A percentile compares a stretch with the other conserved stretches of the same genome.
phyloP scores from a whole-genome alignment of 345 rosid species.

The Citrus trifoliata region DNA sequence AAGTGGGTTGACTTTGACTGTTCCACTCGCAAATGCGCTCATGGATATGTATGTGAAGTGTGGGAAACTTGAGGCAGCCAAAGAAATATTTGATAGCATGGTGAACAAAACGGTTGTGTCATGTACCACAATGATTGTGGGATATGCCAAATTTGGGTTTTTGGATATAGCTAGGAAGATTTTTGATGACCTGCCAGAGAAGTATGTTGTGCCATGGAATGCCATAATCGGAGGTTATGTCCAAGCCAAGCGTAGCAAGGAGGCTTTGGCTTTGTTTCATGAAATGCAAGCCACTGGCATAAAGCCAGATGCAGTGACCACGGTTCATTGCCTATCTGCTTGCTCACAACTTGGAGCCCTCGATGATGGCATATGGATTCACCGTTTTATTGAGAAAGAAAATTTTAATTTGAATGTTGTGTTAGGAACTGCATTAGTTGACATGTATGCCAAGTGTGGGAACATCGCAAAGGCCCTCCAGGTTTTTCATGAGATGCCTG shows the following conservation, averaged over 20 bases:
- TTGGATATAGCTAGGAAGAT: slow-evolving; percentile 54
- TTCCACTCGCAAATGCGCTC: slow-evolving; percentile 66
- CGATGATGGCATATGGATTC: slow-evolving; percentile 80
- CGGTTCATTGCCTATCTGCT: slow-evolving; percentile 82
- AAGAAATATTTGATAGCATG: slow-evolving; percentile 51
- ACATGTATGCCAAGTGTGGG: slow-evolving; percentile 91
- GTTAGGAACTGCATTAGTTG: slow-evolving; percentile 73
- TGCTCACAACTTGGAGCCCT: slow-evolving; percentile 93
- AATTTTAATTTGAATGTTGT: slow-evolving; percentile 55
- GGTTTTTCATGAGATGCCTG: slow-evolving; percentile 60
- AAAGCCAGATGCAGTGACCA: slow-evolving; percentile 68
- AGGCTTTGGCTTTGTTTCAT: slow-evolving; percentile 66
- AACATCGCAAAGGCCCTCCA: slow-evolving; percentile 60
- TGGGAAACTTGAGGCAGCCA: slow-evolving; percentile 52
- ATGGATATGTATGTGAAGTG: slow-evolving; percentile 91
- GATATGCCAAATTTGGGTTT: slow-evolving; percentile 62
- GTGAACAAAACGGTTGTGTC: slow-evolving; percentile 57
- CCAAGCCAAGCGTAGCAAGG: slow-evolving; percentile 59
- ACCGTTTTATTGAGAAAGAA: slow-evolving; percentile 59
- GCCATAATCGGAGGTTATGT: slow-evolving; percentile 75
- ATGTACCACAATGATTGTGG: slow-evolving; percentile 72
- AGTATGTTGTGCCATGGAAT: slow-evolving; percentile 81
- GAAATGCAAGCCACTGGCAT: slow-evolving; percentile 66
- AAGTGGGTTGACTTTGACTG: slow-evolving; percentile 41
- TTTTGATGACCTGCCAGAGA: slow-evolving; percentile 63